phyloP scores from a whole-genome alignment of 176 grass and related monocot species.

The Paspalum notatum region DNA sequence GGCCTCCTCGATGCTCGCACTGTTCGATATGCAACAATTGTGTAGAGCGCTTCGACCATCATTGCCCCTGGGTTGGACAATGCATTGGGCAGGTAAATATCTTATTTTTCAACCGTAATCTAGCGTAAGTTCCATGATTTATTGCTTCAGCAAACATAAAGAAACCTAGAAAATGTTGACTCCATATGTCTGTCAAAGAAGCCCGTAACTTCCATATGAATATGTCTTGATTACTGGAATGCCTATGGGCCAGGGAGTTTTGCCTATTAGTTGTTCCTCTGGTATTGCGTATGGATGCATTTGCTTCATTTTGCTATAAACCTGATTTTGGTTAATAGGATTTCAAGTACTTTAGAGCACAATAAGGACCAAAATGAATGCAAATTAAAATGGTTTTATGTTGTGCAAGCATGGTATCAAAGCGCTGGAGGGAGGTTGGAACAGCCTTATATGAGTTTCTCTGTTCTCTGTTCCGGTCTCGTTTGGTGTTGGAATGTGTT shows the following conservation, averaged over 20 bases:
- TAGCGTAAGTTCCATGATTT: neutral
- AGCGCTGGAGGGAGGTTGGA: neutral
- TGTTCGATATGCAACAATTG: slow-evolving; percentile 95
- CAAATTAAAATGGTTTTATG: neutral
- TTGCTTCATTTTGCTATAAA: slow-evolving; percentile 3
- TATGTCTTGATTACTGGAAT: slow-evolving; percentile 16
- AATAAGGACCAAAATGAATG: neutral
- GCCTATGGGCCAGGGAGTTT: neutral
- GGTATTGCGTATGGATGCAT: neutral
- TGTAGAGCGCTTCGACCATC: slow-evolving; percentile 94
- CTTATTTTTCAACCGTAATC: slow-evolving; percentile 6
- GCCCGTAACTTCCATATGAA: slow-evolving; percentile 6
- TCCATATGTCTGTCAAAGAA: slow-evolving; percentile 3
- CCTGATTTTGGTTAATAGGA: slow-evolving; percentile 1
- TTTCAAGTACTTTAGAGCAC: neutral
- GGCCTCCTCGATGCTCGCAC: slow-evolving; percentile 80
- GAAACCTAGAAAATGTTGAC: neutral
- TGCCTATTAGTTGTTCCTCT: neutral
- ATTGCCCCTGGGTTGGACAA: slow-evolving; percentile 97
- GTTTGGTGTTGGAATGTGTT: neutral
- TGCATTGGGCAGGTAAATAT: slow-evolving; percentile 84
- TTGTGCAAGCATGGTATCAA: neutral
- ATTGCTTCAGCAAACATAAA: neutral
- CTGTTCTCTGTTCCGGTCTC: neutral
- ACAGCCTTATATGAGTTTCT: neutral